Evolutionary conservation across 163 green algal genomes (phyloP).

Genomic region (Chlorella variabilis): DNA sequence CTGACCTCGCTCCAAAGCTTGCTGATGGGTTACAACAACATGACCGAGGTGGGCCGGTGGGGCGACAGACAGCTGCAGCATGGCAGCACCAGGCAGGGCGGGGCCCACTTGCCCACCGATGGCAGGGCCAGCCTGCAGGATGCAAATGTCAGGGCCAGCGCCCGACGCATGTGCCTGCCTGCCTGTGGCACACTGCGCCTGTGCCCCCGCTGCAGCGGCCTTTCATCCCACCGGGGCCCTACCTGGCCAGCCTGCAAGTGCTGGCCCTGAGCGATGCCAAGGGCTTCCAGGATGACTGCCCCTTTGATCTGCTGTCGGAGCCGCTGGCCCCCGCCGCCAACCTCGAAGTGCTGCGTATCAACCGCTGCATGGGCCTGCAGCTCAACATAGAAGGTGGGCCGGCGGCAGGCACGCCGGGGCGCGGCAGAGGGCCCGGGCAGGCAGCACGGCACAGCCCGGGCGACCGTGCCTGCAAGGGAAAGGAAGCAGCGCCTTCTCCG

Average conservation of each 20-base stretch:
- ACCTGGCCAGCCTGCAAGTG: constrained; percentile 31
- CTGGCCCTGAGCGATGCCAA: constrained; percentile 34
- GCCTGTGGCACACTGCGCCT: too few species aligned
- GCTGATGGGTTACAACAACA: constrained; percentile 31
- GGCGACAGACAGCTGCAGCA: background rate
- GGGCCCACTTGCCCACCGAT: too few species aligned
- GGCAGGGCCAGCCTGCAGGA: too few species aligned
- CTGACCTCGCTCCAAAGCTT: constrained; percentile 22
- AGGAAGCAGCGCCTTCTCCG: too few species aligned
- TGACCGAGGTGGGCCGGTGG: constrained; percentile 21
- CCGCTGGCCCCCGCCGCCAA: background rate
- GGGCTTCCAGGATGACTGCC: constrained; percentile 16
- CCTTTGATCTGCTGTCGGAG: constrained; percentile 15
- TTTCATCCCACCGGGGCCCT: constrained; percentile 16
- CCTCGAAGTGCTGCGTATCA: constrained; percentile 41
- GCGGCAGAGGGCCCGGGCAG: background rate
- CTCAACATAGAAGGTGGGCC: constrained; percentile 21
- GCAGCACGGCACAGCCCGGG: too few species aligned
- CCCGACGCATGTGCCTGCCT: too few species aligned
- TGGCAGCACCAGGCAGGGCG: too few species aligned
- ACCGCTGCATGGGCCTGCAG: constrained; percentile 34
- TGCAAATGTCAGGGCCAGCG: too few species aligned
- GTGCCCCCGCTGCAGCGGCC: constrained; percentile 14
- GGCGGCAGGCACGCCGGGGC: background rate
- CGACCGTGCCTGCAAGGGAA: too few species aligned